A percentile compares a stretch with the other conserved stretches of the same genome.
Evolutionary conservation across 23 red algal genomes (phyloP).

Genomic region (Cyanidioschyzon merolae): DNA sequence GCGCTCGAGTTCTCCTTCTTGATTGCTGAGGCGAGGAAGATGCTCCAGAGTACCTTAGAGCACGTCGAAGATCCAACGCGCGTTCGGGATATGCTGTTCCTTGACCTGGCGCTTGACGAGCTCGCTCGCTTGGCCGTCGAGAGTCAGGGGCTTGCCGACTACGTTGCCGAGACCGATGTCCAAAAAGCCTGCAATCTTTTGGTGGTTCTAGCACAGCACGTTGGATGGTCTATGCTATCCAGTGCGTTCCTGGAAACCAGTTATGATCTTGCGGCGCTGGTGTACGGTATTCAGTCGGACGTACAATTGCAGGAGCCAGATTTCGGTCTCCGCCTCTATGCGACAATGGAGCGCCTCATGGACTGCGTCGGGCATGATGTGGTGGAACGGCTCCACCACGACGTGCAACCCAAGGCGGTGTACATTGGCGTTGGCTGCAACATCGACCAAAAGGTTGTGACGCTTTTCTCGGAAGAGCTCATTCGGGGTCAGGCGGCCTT

Average conservation of each 20-base stretch:
- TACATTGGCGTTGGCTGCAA: slow-evolving; percentile 51
- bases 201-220: not conserved
- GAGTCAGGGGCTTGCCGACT: not conserved
- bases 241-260: not conserved
- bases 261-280: not conserved
- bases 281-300: not conserved
- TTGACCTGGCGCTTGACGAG: slow-evolving; percentile 68
- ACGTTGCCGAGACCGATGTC: slow-evolving; percentile 2
- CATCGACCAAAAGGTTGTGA: slow-evolving; percentile 34
- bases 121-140: slow-evolving; percentile 49
- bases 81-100: slow-evolving; percentile 54
- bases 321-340: not conserved
- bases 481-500: slow-evolving; percentile 62
- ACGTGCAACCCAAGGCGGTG: slow-evolving; percentile 30
- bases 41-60: slow-evolving; percentile 26
- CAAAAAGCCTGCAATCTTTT: not conserved
- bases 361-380: slow-evolving; percentile 18
- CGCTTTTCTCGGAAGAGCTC: slow-evolving; percentile 63
- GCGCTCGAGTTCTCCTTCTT: not conserved
- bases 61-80: slow-evolving; percentile 15
- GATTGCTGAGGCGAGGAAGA: slow-evolving; percentile 25
- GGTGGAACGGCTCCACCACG: slow-evolving; percentile 45
- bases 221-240: slow-evolving; percentile 6
- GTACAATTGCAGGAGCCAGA: not conserved
- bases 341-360: slow-evolving; percentile 8